Base-by-base conservation (phyloP, 768 basidiomycete species). In the Termitomyces sp. region DNA sequence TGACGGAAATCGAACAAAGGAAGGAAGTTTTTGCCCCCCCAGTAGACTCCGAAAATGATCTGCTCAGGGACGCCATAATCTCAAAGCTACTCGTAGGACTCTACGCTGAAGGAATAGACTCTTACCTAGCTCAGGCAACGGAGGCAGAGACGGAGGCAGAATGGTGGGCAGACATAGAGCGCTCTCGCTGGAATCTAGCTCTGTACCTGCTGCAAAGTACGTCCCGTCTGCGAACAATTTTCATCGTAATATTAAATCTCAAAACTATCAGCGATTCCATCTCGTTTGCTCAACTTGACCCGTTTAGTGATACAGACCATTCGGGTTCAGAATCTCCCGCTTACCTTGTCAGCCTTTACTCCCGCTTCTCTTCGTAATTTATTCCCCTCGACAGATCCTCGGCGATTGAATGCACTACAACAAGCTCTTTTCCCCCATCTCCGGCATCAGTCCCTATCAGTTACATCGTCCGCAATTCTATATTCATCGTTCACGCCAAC, bases 161-260 rank as follows among this genome's bases (percentile, higher is more conserved):
- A 44, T 97, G 89, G 88, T 98, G 94, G 94, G 77, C 79, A 16
- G 79, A 83, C 28, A 68, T 89, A 41, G 85, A 87, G 59, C 77
- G 82, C 32, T 91, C 88, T 3, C 65, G 74, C 27, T 61, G 70
- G 51, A 79, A 76, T 19, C 76, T 86, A 10, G 78, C 79, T 3
- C 72, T 80, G 65, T 93, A 89, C 69, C 75, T 95, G 27, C 59
- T 95, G 1, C 89, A 94, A 74, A 90, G 92, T 95, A 65, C 63
- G 86, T 75, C 37, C 52, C 21, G n/a, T 35, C 28, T 25, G 12
- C 12, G 19, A 5, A 55, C 17, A 5, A 28, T 42, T 21, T 14
- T 12, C 5, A 9, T 35, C 9, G 2, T 19, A 35, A n/a, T 49
- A 11, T 52, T n/a, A 49, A 32, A n/a, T n/a, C 27, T 28, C 37